Percentiles rank a stretch among this genome's conserved stretches.
Evolutionary conservation across 805 yeast species (phyloP).

Genomic region (Lipomyces lipofer): DNA sequence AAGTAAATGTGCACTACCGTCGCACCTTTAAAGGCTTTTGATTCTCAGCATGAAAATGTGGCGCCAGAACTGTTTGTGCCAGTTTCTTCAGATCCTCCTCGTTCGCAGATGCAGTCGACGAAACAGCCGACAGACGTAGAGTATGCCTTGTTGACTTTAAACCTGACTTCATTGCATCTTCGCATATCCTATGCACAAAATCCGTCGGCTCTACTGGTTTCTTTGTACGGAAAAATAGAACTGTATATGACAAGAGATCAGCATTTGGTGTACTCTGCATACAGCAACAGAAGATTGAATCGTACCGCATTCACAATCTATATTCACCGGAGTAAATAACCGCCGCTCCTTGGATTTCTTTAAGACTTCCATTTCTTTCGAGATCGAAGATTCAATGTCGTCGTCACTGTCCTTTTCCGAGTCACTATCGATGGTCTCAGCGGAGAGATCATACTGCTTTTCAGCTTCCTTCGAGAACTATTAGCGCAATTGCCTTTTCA

Average conservation of each 20-base stretch:
- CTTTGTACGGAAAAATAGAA: constrained; percentile 78
- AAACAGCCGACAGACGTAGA: constrained; percentile 79
- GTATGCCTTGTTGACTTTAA: constrained; percentile 66
- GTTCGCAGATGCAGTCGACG: constrained; percentile 70
- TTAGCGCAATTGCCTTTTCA: no score
- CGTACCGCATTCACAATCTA: constrained; percentile 79
- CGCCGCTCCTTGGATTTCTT: constrained; percentile 44
- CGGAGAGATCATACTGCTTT: constrained; percentile 33
- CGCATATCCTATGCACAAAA: constrained; percentile 64
- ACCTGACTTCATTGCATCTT: constrained; percentile 52
- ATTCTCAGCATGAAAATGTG: constrained; percentile 61
- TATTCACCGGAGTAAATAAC: constrained; percentile 57
- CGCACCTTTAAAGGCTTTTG: constrained; percentile 25
- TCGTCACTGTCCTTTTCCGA: constrained; percentile 35
- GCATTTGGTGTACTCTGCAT: neutral
- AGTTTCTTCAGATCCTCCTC: constrained; percentile 65
- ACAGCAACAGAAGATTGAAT: constrained; percentile 45
- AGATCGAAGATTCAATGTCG: constrained; percentile 30
- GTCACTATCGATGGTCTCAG: constrained; percentile 20
- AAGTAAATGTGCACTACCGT: constrained; percentile 30
- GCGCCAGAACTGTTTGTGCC: constrained; percentile 59
- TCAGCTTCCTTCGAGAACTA: constrained; percentile 26
- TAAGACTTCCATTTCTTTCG: constrained; percentile 52
- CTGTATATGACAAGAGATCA: no score
- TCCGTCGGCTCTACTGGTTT: constrained; percentile 76